Evolutionary conservation across 306 rosid genomes (phyloP).

Genomic region (Glycine soja): DNA sequence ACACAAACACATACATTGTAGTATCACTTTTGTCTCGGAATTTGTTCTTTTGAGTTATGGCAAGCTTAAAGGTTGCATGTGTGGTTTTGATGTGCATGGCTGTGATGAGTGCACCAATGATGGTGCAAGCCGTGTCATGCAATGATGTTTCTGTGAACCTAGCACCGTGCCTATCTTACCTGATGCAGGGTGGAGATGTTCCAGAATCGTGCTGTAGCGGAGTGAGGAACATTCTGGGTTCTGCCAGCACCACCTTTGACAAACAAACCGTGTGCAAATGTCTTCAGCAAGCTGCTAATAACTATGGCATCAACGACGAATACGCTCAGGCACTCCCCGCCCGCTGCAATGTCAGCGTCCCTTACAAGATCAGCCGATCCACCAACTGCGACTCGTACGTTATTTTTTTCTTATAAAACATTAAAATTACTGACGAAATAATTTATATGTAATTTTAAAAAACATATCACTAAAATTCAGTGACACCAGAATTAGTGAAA

Average conservation of each 20-base stretch:
- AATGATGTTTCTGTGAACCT: background rate
- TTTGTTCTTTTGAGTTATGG: background rate
- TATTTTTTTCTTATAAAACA: too few relatives aligned
- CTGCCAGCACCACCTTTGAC: constrained; percentile 36
- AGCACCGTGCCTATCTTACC: constrained; percentile 9
- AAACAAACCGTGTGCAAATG: background rate
- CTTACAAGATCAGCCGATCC: constrained; percentile 58
- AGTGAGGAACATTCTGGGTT: background rate
- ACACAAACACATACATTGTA: background rate
- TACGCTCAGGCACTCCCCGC: constrained; percentile 48
- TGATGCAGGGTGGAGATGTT: background rate
- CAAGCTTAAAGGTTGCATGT: constrained; percentile 38
- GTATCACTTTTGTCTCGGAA: background rate
- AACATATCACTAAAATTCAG: too few relatives aligned
- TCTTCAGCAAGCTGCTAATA: background rate
- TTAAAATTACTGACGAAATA: too few relatives aligned
- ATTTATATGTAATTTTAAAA: too few relatives aligned
- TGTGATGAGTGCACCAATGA: constrained; percentile 35
- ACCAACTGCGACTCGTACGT: constrained; percentile 49
- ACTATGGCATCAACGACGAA: background rate
- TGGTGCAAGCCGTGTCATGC: constrained; percentile 48
- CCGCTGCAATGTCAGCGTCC: constrained; percentile 50
- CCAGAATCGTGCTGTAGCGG: constrained; percentile 47
- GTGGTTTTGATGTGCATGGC: constrained; percentile 45
- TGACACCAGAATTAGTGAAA: too few relatives aligned